Percentiles rank a stretch among this genome's conserved stretches.
Conservation (phyloP, 805 yeast genomes). For the Candida pseudofarinosa region DNA sequence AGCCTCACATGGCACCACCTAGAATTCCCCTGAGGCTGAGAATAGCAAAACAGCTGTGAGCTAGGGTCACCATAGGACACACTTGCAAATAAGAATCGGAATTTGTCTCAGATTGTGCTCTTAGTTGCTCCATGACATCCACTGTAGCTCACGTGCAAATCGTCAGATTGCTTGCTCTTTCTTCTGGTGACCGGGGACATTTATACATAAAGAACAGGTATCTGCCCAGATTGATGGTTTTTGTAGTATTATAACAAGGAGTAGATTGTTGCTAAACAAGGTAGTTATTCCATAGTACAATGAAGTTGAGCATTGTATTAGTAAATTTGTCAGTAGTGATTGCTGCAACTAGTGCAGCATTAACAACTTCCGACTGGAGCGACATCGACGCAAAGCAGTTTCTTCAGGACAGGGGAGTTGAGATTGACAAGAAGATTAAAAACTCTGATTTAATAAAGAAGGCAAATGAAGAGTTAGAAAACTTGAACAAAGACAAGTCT, state of each 20-base stretch:
- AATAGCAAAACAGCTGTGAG: too few species aligned
- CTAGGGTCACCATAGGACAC: too few species aligned
- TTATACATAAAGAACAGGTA: neutral
- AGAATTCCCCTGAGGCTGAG: too few species aligned
- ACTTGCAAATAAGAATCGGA: neutral
- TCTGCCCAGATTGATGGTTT: neutral
- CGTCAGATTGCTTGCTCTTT: neutral
- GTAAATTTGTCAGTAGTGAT: conserved; percentile 2
- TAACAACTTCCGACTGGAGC: conserved; percentile 9
- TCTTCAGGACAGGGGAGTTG: conserved; percentile 21
- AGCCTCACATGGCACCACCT: too few species aligned
- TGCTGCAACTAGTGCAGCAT: conserved; percentile 4
- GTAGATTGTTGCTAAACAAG: too few species aligned
- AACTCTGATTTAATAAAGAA: conserved; percentile 19
- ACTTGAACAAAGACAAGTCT: conserved; percentile 8
- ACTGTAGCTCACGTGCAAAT: neutral
- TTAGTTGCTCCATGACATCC: neutral
- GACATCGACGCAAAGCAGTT: conserved; percentile 24
- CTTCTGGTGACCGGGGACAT: neutral
- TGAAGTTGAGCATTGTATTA: conserved; percentile 1
- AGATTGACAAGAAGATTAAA: conserved; percentile 16
- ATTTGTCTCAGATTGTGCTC: neutral
- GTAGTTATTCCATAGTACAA: too few species aligned
- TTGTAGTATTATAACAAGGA: too few species aligned
- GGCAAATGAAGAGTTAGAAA: conserved; percentile 23